A percentile compares a stretch with the other conserved stretches of the same genome.
phyloP scores from a whole-genome alignment of 1,284 basidiomycete species.

The Leccinum insolens region DNA sequence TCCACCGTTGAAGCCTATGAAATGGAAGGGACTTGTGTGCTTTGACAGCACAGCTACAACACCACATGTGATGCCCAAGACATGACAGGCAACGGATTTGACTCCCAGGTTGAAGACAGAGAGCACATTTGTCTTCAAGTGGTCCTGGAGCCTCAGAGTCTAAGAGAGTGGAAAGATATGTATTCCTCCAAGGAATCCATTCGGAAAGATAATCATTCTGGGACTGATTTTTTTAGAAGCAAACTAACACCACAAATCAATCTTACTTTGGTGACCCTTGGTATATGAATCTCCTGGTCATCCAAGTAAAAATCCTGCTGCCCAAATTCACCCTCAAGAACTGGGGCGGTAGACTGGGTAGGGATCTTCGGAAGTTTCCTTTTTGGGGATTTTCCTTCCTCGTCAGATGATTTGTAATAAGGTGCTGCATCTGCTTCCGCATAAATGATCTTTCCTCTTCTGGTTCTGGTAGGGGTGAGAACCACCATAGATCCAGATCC shows the following conservation, averaged over 20 bases:
- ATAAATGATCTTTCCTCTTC: neutral
- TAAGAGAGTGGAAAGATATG: neutral
- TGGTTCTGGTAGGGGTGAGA: neutral
- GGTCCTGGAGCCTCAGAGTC: neutral
- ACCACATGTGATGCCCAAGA: conserved; percentile 5
- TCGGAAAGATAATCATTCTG: neutral
- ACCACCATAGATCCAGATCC: neutral
- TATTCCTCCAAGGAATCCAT: neutral
- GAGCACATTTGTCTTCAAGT: neutral
- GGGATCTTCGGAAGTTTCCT: neutral
- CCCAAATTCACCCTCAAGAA: too few species aligned
- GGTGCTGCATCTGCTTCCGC: neutral
- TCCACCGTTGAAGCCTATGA: conserved; percentile 11
- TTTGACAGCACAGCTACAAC: neutral
- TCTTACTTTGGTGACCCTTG: too few species aligned
- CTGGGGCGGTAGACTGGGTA: neutral
- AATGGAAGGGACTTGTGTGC: conserved; percentile 6
- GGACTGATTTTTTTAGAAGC: neutral
- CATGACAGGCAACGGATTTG: conserved; percentile 3
- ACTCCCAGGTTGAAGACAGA: neutral
- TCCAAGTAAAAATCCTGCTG: too few species aligned
- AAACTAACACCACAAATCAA: too few species aligned
- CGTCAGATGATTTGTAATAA: conserved; percentile 1
- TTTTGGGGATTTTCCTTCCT: neutral
- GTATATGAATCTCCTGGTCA: too few species aligned